phyloP scores from a whole-genome alignment of 208 protist genomes.

The Angomonas deanei region DNA sequence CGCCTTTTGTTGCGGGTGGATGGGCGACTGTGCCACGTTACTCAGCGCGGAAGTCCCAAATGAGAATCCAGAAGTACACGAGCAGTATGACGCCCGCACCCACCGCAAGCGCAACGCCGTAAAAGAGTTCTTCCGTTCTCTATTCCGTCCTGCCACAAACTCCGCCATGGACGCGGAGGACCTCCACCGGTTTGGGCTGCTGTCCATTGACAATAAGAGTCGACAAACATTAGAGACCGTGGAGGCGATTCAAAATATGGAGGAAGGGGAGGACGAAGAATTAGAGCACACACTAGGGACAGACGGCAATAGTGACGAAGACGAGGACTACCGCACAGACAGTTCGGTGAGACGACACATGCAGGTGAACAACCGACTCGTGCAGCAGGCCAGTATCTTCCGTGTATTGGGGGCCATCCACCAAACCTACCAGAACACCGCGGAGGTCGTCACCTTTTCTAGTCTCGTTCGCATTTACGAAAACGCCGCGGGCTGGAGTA shows the following conservation, averaged over 20 bases:
- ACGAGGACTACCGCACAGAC: slow-evolving; percentile 4
- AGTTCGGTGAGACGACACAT: neutral
- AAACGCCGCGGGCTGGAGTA: slow-evolving; percentile 24
- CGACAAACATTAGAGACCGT: neutral
- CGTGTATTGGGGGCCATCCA: slow-evolving; percentile 45
- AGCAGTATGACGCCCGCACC: slow-evolving; percentile 5
- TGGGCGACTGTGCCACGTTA: slow-evolving; percentile 35
- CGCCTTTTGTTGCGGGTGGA: slow-evolving; percentile 62
- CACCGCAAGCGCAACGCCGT: slow-evolving; percentile 39
- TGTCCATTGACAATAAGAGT: slow-evolving; percentile 44
- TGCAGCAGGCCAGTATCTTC: slow-evolving; percentile 49
- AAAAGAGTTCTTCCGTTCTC: slow-evolving; percentile 53
- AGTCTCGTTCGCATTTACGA: slow-evolving; percentile 37
- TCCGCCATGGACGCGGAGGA: slow-evolving; percentile 51
- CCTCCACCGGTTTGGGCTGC: slow-evolving; percentile 56
- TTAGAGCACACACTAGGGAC: slow-evolving; percentile 1
- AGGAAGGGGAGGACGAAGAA: neutral
- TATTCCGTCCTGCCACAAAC: slow-evolving; percentile 57
- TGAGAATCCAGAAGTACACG: slow-evolving; percentile 4
- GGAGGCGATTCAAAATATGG: slow-evolving; percentile 2
- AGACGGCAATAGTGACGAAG: slow-evolving; percentile 15
- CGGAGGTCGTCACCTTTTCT: slow-evolving; percentile 52
- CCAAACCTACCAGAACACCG: slow-evolving; percentile 42
- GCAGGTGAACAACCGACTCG: slow-evolving; percentile 16
- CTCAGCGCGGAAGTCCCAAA: slow-evolving; percentile 11